Percentiles rank a stretch among this genome's conserved stretches.
Evolutionary conservation across 129 eudicot species (phyloP).

Genomic region (Dittrichia graveolens): DNA sequence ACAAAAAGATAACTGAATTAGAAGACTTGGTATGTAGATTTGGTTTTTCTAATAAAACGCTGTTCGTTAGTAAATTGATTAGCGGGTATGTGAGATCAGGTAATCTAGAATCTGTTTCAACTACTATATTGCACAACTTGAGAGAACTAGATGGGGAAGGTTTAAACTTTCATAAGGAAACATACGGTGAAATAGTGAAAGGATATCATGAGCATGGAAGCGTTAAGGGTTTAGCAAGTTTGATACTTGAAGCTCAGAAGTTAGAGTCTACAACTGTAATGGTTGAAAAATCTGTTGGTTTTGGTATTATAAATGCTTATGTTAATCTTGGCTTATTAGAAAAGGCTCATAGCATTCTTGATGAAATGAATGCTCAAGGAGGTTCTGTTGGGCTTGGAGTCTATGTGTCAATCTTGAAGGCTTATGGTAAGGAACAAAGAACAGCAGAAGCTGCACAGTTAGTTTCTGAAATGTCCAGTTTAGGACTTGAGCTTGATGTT

Average conservation of each 20-base stretch:
- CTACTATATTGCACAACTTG: constrained; percentile 44
- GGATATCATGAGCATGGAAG: constrained; percentile 60
- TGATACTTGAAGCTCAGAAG: constrained; percentile 73
- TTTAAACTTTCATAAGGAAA: constrained; percentile 43
- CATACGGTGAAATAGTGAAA: constrained; percentile 51
- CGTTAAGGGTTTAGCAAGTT: constrained; percentile 58
- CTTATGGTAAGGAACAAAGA: constrained; percentile 73
- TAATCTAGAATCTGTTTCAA: constrained; percentile 49
- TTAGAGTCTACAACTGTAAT: constrained; percentile 44
- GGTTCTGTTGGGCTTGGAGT: constrained; percentile 80
- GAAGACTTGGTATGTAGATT: constrained; percentile 56
- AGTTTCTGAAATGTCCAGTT: constrained; percentile 66
- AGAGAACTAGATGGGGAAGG: constrained; percentile 45
- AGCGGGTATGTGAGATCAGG: constrained; percentile 69
- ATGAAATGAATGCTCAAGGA: constrained; percentile 85
- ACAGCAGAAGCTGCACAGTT: constrained; percentile 94
- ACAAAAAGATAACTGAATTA: constrained; percentile 61
- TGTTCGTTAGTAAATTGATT: constrained; percentile 58
- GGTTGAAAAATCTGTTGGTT: constrained; percentile 68
- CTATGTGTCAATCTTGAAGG: constrained; percentile 76
- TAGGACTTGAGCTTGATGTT: constrained; percentile 69
- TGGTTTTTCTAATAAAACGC: constrained; percentile 44
- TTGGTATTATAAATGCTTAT: constrained; percentile 72
- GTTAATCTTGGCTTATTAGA: constrained; percentile 69
- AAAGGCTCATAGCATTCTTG: constrained; percentile 72